Evolutionary conservation across 2,329 filamentous ascomycete species (phyloP).

Genomic region (Fusarium sp.): DNA sequence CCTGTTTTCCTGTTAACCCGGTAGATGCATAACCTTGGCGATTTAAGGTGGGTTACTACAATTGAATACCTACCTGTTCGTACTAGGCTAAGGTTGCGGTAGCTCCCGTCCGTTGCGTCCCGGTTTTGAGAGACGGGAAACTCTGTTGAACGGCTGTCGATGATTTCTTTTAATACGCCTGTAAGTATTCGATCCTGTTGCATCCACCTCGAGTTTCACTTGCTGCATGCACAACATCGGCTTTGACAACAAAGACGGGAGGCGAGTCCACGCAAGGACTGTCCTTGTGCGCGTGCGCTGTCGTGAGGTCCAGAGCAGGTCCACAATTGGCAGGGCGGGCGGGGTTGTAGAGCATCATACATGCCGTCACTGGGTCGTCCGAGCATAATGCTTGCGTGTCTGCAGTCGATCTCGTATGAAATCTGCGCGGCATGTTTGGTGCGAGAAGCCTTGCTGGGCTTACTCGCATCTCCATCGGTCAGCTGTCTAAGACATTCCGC

Average conservation of each 20-base stretch:
- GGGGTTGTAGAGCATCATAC: neutral
- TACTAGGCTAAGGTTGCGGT: slow-evolving; percentile 13
- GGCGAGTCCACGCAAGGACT: slow-evolving; percentile 17
- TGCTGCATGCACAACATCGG: slow-evolving; percentile 8
- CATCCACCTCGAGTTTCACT: neutral
- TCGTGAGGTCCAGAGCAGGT: neutral
- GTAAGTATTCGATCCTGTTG: neutral
- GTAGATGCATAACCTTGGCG: too few relatives aligned
- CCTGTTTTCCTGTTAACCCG: too few relatives aligned
- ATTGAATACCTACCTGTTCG: neutral
- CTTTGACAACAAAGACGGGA: slow-evolving; percentile 1
- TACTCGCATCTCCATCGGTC: neutral
- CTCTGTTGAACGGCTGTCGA: neutral
- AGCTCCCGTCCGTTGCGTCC: slow-evolving; percentile 11
- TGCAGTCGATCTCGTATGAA: neutral
- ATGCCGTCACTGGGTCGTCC: neutral
- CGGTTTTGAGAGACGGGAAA: neutral
- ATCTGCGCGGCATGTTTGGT: neutral
- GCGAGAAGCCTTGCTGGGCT: neutral
- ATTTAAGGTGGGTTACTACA: too few relatives aligned
- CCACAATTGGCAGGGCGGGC: slow-evolving; percentile 1
- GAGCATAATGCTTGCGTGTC: neutral
- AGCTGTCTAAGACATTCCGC: neutral
- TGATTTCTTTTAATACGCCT: neutral
- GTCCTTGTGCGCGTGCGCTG: slow-evolving; percentile 13